Evolutionary conservation across 2,329 filamentous ascomycete species (phyloP), one percentile per base, ranked within the genome.

Genomic region (Fusarium beomiforme): DNA sequence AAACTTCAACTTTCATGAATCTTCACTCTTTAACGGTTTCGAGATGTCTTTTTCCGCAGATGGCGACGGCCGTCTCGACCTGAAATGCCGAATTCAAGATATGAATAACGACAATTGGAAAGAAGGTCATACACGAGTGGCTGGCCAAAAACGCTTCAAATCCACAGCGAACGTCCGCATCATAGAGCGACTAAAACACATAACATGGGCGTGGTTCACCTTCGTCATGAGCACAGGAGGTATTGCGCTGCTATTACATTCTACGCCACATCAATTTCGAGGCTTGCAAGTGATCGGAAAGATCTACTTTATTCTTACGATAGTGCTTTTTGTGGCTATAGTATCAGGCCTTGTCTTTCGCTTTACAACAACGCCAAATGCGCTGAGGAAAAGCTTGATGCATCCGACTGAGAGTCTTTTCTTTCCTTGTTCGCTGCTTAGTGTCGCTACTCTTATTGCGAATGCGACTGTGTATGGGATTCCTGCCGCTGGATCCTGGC

Each of bases 401-500:
- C 70, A 76, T 50, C 73, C 87, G 0, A 91, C 89, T 0, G 90
- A 92, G 74, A 87, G 85, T 26, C 82, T 92, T 11, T 92, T 91
- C 78, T 86, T 90, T 8, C 89, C 89, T 0, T 88, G 89, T 4
- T 85, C 85, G 7, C 82, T 90, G 37, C 89, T 92, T 60, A 90
- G 88, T 39, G 85, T 91, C 66, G 90, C 89, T 4, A 91, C 90
- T 44, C 81, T 91, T 21, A 83, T 91, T 70, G 88, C 90, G 73
- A 91, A 91, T 72, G 84, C 91, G 42, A 87, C 88, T 11, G 86
- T 90, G 67, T 92, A 91, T 77, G 90, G 90, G 0, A 79, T 83
- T 2, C 78, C 80, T 33, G 79, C 84, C 34, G 80, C 82, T 10
- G 89, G 84, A 0, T 72, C 77, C 4, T 92, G 86, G 86, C 79